A percentile compares a stretch with the other conserved stretches of the same genome.
Conservation (phyloP, 306 rosid species). For the Corylus heterophylla region DNA sequence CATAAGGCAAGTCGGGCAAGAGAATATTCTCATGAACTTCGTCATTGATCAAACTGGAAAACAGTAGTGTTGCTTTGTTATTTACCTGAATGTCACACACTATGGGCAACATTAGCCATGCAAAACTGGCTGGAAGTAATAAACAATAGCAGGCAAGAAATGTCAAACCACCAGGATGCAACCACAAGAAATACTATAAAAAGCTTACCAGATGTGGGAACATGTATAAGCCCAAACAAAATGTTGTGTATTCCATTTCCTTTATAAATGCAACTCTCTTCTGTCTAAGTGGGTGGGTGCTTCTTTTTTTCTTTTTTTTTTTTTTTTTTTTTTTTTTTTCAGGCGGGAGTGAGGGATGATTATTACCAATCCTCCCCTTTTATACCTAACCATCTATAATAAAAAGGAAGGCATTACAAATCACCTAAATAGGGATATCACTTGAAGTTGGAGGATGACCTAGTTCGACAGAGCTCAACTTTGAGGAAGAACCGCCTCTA, state of each 20-base stretch:
- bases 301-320: too few species aligned
- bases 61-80: constrained; percentile 89
- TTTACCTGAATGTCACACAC: constrained; percentile 62
- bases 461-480: background rate
- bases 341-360: background rate
- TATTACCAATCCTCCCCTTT: background rate
- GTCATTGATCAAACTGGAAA: constrained; percentile 62
- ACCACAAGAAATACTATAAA: constrained; percentile 1
- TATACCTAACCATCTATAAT: background rate
- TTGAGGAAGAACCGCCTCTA: background rate
- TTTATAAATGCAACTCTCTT: background rate
- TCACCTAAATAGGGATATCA: background rate
- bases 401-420: background rate
- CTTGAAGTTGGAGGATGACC: background rate
- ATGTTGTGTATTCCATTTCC: background rate
- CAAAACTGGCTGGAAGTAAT: constrained; percentile 16
- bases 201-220: background rate
- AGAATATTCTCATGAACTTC: constrained; percentile 78
- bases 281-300: background rate
- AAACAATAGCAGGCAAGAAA: constrained; percentile 6
- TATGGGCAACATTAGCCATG: constrained; percentile 42
- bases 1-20: constrained; percentile 94
- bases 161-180: background rate
- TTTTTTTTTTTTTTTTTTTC: too few species aligned
- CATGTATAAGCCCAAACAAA: background rate